Conservation (phyloP, 768 basidiomycete species). For the Ramaria rubella region DNA sequence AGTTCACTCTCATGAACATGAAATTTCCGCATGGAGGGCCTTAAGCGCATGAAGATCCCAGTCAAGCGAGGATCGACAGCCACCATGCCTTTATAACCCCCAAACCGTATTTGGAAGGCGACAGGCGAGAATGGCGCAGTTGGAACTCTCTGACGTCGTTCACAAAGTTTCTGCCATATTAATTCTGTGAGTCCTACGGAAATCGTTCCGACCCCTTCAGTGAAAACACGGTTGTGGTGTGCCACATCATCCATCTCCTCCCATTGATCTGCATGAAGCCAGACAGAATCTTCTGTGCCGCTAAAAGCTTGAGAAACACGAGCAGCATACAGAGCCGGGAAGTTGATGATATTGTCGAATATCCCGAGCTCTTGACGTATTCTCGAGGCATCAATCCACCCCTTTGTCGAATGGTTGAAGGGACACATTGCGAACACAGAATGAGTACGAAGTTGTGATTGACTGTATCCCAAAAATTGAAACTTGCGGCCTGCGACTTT, state of each 20-base stretch:
- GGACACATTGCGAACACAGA: constrained; percentile 77
- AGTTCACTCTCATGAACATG: constrained; percentile 37
- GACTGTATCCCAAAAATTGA: constrained; percentile 79
- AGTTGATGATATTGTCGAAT: constrained; percentile 45
- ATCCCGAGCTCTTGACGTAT: constrained; percentile 65
- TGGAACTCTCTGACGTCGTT: constrained; percentile 24
- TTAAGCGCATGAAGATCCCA: constrained; percentile 61
- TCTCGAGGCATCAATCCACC: constrained; percentile 42
- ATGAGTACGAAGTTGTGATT: constrained; percentile 70
- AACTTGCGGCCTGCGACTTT: constrained; percentile 63
- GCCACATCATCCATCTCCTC: constrained; percentile 54
- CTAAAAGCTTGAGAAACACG: constrained; percentile 81
- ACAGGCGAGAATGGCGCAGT: constrained; percentile 9
- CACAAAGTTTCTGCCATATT: constrained; percentile 55
- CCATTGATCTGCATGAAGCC: constrained; percentile 52
- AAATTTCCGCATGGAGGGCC: constrained; percentile 75
- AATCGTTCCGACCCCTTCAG: constrained; percentile 80
- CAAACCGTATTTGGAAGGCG: constrained; percentile 70
- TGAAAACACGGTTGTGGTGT: constrained; percentile 41
- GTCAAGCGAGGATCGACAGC: constrained; percentile 49
- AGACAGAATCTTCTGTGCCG: constrained; percentile 68
- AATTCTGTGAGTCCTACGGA: constrained; percentile 47
- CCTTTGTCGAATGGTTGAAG: constrained; percentile 43
- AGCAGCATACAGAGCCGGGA: constrained; percentile 78
- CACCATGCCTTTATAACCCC: constrained; percentile 82